Conservation (phyloP, 202 grass and related monocot genomes). For the Cymbopogon flexuosus region DNA sequence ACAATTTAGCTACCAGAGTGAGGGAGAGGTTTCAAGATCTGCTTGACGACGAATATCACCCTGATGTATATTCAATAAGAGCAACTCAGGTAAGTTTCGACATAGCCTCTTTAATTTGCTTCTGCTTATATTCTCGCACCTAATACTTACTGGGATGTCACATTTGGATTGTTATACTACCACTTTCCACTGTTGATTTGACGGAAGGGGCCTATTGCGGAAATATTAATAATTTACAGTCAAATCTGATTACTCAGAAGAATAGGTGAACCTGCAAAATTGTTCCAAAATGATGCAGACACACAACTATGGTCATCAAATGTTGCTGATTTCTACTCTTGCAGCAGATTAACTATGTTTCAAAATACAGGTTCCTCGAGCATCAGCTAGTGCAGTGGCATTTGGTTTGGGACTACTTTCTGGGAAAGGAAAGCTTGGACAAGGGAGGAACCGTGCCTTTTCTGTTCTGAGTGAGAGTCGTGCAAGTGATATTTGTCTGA, state of each 20-base stretch:
- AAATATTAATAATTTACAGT: neutral
- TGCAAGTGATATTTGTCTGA: conserved; percentile 86
- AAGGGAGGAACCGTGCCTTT: conserved; percentile 68
- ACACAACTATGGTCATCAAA: neutral
- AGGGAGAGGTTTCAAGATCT: conserved; percentile 68
- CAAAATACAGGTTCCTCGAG: conserved; percentile 71
- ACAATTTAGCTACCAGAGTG: conserved; percentile 64
- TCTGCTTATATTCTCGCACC: conserved; percentile 4
- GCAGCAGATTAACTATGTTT: neutral
- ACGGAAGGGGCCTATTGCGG: neutral
- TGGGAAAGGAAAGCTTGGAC: conserved; percentile 87
- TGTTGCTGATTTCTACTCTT: neutral
- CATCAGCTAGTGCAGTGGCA: conserved; percentile 92
- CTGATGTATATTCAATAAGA: conserved; percentile 69
- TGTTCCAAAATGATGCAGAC: neutral
- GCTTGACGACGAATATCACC: conserved; percentile 81
- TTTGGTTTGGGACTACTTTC: conserved; percentile 85
- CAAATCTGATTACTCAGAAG: neutral
- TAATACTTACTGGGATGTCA: neutral
- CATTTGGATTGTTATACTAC: neutral
- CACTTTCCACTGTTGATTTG: neutral
- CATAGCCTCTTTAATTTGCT: conserved; percentile 5
- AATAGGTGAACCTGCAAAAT: neutral
- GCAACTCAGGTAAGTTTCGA: conserved; percentile 72
- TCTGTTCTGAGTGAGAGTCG: conserved; percentile 91